A percentile compares a stretch with the other conserved stretches of the same genome.
Conservation (phyloP, 1,284 basidiomycete genomes). For the Moniliophthora roreri region DNA sequence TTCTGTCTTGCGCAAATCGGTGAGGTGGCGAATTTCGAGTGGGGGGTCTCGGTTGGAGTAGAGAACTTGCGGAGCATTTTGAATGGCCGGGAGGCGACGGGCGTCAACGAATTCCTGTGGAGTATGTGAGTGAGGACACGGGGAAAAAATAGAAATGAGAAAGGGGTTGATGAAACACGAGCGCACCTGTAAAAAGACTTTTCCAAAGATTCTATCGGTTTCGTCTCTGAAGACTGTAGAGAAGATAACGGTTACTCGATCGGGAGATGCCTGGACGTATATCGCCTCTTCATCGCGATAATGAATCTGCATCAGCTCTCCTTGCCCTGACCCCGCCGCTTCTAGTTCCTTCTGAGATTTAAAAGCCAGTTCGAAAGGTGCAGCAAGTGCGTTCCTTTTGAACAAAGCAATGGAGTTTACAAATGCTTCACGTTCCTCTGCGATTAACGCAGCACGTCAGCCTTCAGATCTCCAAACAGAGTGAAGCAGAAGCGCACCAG, state of each 20-base stretch:
- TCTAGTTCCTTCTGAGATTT: constrained; percentile 86
- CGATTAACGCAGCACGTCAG: constrained; percentile 7
- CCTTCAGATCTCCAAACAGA: background rate
- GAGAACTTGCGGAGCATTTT: constrained; percentile 97
- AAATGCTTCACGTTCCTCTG: constrained; percentile 80
- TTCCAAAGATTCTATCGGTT: constrained; percentile 95
- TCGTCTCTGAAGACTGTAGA: constrained; percentile 97
- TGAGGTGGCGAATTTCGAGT: constrained; percentile 88
- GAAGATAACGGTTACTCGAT: constrained; percentile 98
- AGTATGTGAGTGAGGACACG: background rate
- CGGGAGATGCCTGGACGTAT: constrained; percentile 89
- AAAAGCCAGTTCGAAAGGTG: constrained; percentile 93
- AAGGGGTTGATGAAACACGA: background rate
- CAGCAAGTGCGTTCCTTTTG: constrained; percentile 94
- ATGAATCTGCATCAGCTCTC: constrained; percentile 90
- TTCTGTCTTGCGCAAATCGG: constrained; percentile 81
- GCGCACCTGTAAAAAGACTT: constrained; percentile 92
- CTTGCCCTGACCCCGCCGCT: constrained; percentile 59
- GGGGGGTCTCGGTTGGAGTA: constrained; percentile 96
- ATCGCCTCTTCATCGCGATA: constrained; percentile 98
- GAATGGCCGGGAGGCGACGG: constrained; percentile 87
- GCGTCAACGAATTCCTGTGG: constrained; percentile 97
- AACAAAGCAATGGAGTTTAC: constrained; percentile 84
- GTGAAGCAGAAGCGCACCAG: constrained; percentile 58
- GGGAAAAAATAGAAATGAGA: background rate